Conservation (phyloP, 1,284 basidiomycete species). For the Coniferiporia sulphurascens region DNA sequence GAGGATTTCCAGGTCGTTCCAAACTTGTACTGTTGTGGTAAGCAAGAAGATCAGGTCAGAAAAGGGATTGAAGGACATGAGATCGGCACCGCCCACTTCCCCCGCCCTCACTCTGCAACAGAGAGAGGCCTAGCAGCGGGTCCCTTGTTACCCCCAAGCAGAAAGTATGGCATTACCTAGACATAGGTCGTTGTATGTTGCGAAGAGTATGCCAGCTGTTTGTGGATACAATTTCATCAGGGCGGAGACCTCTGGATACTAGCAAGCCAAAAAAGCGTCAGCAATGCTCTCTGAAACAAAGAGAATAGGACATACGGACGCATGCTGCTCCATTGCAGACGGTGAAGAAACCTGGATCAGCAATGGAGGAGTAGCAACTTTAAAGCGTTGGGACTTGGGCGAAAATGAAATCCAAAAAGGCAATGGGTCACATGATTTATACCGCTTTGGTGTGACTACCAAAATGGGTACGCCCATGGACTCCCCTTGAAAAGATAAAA, state of each 20-base stretch:
- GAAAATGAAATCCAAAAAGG: too few species aligned
- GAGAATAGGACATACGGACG: neutral
- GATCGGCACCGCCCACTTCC: neutral
- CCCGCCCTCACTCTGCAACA: too few species aligned
- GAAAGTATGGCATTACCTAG: constrained; percentile 34
- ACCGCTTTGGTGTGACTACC: too few species aligned
- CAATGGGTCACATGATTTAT: too few species aligned
- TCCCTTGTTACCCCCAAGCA: too few species aligned
- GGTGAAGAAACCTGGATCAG: too few species aligned
- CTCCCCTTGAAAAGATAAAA: too few species aligned
- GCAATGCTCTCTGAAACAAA: neutral
- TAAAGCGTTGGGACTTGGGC: too few species aligned
- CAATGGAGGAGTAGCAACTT: too few species aligned
- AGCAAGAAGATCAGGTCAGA: neutral
- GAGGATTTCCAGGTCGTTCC: constrained; percentile 56
- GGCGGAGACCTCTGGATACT: constrained; percentile 23
- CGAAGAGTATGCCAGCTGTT: constrained; percentile 46
- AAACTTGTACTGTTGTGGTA: constrained; percentile 54
- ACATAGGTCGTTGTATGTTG: constrained; percentile 57
- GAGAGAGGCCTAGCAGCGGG: too few species aligned
- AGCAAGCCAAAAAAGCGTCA: neutral
- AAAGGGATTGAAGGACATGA: neutral
- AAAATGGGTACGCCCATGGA: too few species aligned
- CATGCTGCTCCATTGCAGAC: neutral
- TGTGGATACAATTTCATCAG: constrained; percentile 49